phyloP scores from a whole-genome alignment of 2,329 filamentous ascomycete genomes.

The Purpureocillium lavendulum region DNA sequence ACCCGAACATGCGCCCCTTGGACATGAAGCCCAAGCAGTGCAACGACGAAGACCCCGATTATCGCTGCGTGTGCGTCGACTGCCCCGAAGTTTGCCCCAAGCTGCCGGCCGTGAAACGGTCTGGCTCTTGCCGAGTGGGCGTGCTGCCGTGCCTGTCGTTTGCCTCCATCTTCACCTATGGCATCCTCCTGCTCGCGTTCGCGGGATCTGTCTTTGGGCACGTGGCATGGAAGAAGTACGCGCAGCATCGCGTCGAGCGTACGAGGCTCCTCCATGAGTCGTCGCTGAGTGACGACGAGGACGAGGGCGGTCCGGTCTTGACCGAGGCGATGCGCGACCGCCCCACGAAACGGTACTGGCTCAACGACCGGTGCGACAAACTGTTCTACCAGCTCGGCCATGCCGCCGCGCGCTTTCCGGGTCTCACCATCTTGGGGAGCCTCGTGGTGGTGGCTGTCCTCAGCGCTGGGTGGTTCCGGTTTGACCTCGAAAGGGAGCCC shows the following conservation, averaged over 20 bases:
- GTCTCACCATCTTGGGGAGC: constrained; percentile 69
- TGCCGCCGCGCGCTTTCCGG: constrained; percentile 73
- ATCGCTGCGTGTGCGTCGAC: constrained; percentile 88
- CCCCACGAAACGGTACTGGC: constrained; percentile 67
- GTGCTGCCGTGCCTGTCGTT: constrained; percentile 90
- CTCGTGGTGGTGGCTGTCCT: constrained; percentile 69
- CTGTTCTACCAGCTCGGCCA: constrained; percentile 76
- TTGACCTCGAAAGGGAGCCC: constrained; percentile 83
- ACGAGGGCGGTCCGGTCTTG: constrained; percentile 73
- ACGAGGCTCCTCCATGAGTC: constrained; percentile 82
- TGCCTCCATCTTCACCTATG: constrained; percentile 80
- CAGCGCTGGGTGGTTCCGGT: constrained; percentile 81
- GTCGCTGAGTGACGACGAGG: constrained; percentile 81
- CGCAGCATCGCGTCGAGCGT: constrained; percentile 67
- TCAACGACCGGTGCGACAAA: constrained; percentile 76
- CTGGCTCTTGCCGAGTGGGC: constrained; percentile 72
- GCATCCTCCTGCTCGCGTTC: constrained; percentile 61
- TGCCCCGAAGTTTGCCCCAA: constrained; percentile 80
- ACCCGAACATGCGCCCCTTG: constrained; percentile 63
- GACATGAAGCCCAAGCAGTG: constrained; percentile 73
- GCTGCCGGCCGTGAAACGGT: constrained; percentile 65
- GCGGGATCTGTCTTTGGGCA: constrained; percentile 62
- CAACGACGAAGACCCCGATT: constrained; percentile 79
- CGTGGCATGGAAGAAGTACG: constrained; percentile 65
- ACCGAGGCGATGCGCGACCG: constrained; percentile 70